Percentiles rank a stretch among this genome's conserved stretches.
Evolutionary conservation across 345 rosid species (phyloP).

Genomic region (Xanthoceras sorbifolium): DNA sequence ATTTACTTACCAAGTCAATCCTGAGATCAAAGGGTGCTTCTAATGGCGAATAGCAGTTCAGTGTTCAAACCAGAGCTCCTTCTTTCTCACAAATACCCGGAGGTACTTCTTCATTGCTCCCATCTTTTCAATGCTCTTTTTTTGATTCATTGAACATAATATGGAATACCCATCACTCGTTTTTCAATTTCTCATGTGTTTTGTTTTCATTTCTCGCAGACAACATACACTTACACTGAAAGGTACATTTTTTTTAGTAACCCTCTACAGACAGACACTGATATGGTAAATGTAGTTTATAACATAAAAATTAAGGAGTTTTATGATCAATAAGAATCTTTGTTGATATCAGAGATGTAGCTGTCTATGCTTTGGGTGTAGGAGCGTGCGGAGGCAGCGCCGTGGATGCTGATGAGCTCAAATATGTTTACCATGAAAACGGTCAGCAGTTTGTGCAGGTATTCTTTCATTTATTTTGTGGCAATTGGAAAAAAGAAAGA

Average conservation of each 20-base stretch:
- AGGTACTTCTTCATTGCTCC: conserved; percentile 39
- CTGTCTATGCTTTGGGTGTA: conserved; percentile 76
- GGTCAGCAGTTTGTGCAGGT: conserved; percentile 78
- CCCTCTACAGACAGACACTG: neutral
- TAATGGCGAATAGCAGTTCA: conserved; percentile 44
- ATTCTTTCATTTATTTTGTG: neutral
- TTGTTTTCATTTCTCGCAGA: conserved; percentile 34
- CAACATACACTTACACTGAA: conserved; percentile 49
- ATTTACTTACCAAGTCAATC: neutral
- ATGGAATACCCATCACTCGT: neutral
- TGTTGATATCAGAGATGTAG: conserved; percentile 60
- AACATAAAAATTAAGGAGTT: neutral
- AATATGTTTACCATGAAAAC: conserved; percentile 66
- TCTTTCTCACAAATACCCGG: conserved; percentile 66
- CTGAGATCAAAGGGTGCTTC: neutral
- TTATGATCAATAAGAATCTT: neutral
- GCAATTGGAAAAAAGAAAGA: neutral
- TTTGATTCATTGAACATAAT: neutral
- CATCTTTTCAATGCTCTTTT: neutral
- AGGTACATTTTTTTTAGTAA: conserved; percentile 41
- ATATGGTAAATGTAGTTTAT: neutral
- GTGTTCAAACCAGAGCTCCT: conserved; percentile 49
- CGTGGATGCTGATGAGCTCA: conserved; percentile 68
- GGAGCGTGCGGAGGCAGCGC: conserved; percentile 80
- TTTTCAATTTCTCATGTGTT: neutral